phyloP scores from a whole-genome alignment of 345 rosid genomes.

The Aquilaria sinensis region DNA sequence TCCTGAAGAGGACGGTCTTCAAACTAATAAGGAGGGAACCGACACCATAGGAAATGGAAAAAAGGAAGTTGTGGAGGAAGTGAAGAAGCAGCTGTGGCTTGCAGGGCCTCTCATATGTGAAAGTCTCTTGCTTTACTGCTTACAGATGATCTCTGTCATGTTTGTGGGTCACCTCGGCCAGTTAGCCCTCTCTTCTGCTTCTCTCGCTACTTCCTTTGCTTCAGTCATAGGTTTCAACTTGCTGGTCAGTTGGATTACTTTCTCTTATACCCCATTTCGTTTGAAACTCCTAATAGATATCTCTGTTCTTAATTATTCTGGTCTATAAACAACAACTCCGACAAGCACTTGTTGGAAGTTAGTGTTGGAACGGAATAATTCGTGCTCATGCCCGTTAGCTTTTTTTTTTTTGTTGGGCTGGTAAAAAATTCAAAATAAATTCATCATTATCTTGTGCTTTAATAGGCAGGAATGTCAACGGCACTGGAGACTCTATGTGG shows the following conservation, averaged over 20 bases:
- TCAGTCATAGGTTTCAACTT: slow-evolving; percentile 41
- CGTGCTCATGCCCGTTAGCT: no score
- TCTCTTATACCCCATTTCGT: background rate
- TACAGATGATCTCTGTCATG: slow-evolving; percentile 33
- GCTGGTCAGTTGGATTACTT: slow-evolving; percentile 15
- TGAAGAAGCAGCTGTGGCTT: slow-evolving; percentile 13
- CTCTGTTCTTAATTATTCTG: background rate
- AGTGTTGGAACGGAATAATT: no score
- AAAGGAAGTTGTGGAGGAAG: slow-evolving; percentile 8
- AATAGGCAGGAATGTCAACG: slow-evolving; percentile 18
- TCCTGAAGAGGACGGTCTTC: background rate
- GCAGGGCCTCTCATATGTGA: slow-evolving; percentile 17
- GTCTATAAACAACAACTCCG: background rate
- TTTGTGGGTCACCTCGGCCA: slow-evolving; percentile 26
- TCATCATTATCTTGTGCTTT: background rate
- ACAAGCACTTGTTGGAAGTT: no score
- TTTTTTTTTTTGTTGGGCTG: background rate
- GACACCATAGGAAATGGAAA: background rate
- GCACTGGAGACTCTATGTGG: slow-evolving; percentile 35
- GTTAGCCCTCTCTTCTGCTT: slow-evolving; percentile 35
- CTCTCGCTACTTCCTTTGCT: slow-evolving; percentile 39
- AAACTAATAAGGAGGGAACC: background rate
- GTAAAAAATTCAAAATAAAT: background rate
- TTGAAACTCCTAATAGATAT: background rate
- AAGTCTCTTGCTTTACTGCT: slow-evolving; percentile 1